Percentiles rank a stretch among this genome's conserved stretches.
Evolutionary conservation across 495 filamentous ascomycete genomes (phyloP).

Genomic region (Hypoxylon intermedium): DNA sequence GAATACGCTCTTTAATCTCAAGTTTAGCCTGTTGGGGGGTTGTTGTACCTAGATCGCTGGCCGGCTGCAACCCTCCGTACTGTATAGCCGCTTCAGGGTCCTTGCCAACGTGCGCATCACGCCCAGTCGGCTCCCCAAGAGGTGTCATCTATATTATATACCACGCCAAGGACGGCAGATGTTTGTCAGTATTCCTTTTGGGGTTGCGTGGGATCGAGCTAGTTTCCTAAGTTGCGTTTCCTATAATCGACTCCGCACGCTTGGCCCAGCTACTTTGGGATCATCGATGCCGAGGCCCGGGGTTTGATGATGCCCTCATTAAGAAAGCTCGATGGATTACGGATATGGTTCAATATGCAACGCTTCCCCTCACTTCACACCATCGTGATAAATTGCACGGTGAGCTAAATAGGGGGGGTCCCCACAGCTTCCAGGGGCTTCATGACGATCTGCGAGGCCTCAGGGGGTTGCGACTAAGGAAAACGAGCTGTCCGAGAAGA

Average conservation of each 20-base stretch:
- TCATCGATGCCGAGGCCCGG: conserved; percentile 11
- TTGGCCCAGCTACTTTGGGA: conserved; percentile 8
- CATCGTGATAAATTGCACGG: conserved; percentile 23
- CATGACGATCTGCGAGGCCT: conserved; percentile 19
- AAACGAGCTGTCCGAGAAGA: conserved; percentile 3
- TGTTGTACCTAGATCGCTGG: conserved; percentile 32
- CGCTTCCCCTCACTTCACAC: conserved; percentile 32
- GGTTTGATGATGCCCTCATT: conserved; percentile 20
- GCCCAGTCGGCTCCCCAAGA: conserved; percentile 28
- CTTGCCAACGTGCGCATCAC: conserved; percentile 16
- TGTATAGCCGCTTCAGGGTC: conserved; percentile 24
- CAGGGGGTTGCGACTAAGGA: not conserved
- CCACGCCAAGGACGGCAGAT: conserved; percentile 46
- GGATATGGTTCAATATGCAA: conserved; percentile 19
- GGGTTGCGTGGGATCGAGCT: conserved; percentile 24
- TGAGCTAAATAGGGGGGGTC: conserved; percentile 23
- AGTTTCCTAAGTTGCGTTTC: not conserved
- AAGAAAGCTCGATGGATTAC: conserved; percentile 5
- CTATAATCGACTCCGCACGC: conserved; percentile 26
- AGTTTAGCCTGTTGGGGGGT: conserved; percentile 30
- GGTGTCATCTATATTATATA: conserved; percentile 40
- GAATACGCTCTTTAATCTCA: conserved; percentile 32
- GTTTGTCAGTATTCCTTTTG: conserved; percentile 20
- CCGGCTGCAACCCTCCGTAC: conserved; percentile 37
- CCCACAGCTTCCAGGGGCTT: conserved; percentile 21